A percentile compares a stretch with the other conserved stretches of the same genome.
phyloP scores from a whole-genome alignment of 495 filamentous ascomycete genomes.

The Penicillium cataractarum region DNA sequence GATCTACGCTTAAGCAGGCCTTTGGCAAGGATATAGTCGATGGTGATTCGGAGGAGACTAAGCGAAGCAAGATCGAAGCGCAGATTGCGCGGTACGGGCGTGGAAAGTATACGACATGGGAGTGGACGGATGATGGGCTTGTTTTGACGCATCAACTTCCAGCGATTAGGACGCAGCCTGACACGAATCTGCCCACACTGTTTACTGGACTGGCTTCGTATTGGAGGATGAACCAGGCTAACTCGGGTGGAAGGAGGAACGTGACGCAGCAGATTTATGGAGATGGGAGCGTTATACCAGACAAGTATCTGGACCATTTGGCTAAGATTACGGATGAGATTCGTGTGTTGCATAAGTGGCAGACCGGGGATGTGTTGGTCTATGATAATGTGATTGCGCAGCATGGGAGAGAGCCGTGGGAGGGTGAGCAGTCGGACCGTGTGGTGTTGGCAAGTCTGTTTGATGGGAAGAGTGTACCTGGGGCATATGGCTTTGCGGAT shows the following conservation, averaged over 20 bases:
- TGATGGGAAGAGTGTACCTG: slow-evolving; percentile 46
- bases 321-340: slow-evolving; percentile 54
- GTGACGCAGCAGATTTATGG: slow-evolving; percentile 43
- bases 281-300: slow-evolving; percentile 56
- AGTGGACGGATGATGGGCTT: slow-evolving; percentile 50
- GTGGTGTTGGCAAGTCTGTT: slow-evolving; percentile 51
- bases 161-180: slow-evolving; percentile 50
- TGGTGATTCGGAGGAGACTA: slow-evolving; percentile 46
- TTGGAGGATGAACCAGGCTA: slow-evolving; percentile 40
- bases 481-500: slow-evolving; percentile 44
- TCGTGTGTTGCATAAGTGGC: slow-evolving; percentile 48
- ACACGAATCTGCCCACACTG: slow-evolving; percentile 52
- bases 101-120: slow-evolving; percentile 45
- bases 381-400: slow-evolving; percentile 54
- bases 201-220: slow-evolving; percentile 55
- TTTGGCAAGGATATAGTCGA: slow-evolving; percentile 55
- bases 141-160: slow-evolving; percentile 49
- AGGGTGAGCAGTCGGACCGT: slow-evolving; percentile 47
- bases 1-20: slow-evolving; percentile 55
- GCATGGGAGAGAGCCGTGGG: slow-evolving; percentile 52
- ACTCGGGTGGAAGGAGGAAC: slow-evolving; percentile 25
- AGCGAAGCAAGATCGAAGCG: slow-evolving; percentile 49
- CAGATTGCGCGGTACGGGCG: slow-evolving; percentile 51
- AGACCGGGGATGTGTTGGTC: slow-evolving; percentile 46
- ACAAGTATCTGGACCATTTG: slow-evolving; percentile 48